Base-by-base conservation (phyloP, 139 green algal genomes). In the Nannochloris sp. region DNA sequence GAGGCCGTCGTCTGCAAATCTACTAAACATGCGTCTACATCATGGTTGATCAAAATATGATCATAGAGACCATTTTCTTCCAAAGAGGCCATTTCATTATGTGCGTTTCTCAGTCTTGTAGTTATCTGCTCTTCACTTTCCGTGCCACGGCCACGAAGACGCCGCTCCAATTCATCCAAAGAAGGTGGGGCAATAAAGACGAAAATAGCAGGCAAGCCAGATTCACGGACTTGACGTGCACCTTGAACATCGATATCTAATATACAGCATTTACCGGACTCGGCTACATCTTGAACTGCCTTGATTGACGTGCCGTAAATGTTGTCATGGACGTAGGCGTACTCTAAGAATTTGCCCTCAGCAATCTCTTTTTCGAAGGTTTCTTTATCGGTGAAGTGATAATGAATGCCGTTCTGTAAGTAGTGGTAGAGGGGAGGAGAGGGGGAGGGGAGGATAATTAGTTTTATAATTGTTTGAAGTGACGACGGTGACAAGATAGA, bases 171-270 rank as follows among this genome's bases (percentile, higher is more conserved):
- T 74, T 88, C 84, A 56, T 89, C 70, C 15, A 82, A 27, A 6
- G 64, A 83, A 31, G 89, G 87, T 3, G 89, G 89, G 2, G 85
- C 81, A 2, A 96, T 67, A 61, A 96, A 96, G 8, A 95, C 83
- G 51, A 94, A 92, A 38, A 95, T 82, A 35, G 81, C 84, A 29
- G 56, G 68, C 9, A 81, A 33, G 62, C 42, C 72, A 68, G 39
- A 23, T 25, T 19, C 42, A 5, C 71, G 73, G n/a, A 88, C 77
- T 62, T 75, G 70, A 24, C 74, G 64, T 6, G 67, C 67, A 54
- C 78, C 87, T 69, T 94, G 86, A 48, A 93, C 86, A 56, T 95
- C 88, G 32, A 95, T 93, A 72, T 95, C 88, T 34, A 95, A 79
- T 36, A 95, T 70, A 62, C 79, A 84, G 67, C 83, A 81, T 53